Conservation (phyloP, 2,329 filamentous ascomycete species). For the Hypomyces perniciosus region DNA sequence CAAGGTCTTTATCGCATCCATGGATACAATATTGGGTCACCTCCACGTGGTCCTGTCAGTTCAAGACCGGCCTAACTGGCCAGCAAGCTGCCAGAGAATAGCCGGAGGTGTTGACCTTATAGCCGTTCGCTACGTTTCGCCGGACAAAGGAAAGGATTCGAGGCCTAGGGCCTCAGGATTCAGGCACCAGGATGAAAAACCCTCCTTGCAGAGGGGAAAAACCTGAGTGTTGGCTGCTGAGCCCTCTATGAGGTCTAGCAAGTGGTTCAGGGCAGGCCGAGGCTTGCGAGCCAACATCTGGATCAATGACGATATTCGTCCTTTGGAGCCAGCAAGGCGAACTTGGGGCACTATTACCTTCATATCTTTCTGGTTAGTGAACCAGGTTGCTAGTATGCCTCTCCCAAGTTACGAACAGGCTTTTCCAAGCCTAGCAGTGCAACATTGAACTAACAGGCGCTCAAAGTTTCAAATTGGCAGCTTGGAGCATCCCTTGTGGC, state of each 20-base stretch:
- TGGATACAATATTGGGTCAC: too few species aligned
- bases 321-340: conserved; percentile 11
- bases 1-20: too few species aligned
- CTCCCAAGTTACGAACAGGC: not conserved
- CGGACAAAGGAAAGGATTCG: too few species aligned
- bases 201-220: too few species aligned
- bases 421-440: not conserved
- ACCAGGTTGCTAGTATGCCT: conserved; percentile 9
- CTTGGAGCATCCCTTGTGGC: conserved; percentile 23
- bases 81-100: too few species aligned
- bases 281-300: conserved; percentile 8
- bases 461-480: not conserved
- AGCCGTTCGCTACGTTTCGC: too few species aligned
- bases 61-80: too few species aligned
- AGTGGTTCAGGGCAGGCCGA: not conserved
- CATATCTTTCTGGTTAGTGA: conserved; percentile 15
- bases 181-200: too few species aligned
- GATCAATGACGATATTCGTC: conserved; percentile 16
- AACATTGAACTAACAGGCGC: not conserved
- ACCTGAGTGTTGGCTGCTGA: too few species aligned
- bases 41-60: too few species aligned
- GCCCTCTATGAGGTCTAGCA: not conserved
- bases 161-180: too few species aligned
- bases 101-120: too few species aligned
- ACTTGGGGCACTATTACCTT: conserved; percentile 7